Conservation (phyloP, 306 rosid species). For the Fragaria iinumae region DNA sequence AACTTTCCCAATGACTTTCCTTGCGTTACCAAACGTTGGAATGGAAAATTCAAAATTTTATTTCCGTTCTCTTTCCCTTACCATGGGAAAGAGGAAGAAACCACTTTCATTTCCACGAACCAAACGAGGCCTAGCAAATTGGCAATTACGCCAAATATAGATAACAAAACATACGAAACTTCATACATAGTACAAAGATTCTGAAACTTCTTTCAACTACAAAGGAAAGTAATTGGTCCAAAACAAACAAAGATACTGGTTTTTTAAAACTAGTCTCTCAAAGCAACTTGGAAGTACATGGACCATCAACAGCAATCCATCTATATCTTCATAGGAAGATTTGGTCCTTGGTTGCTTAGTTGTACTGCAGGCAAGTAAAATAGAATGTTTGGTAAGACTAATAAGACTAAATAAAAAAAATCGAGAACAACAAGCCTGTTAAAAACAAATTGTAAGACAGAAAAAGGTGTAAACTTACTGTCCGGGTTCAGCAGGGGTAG, state of each 20-base stretch:
- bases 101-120: too few species aligned
- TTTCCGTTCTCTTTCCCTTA: too few species aligned
- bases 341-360: conserved; percentile 78
- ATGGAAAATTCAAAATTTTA: too few species aligned
- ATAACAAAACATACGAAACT: conserved; percentile 6
- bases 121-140: too few species aligned
- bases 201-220: conserved; percentile 37
- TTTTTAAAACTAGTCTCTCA: conserved; percentile 52
- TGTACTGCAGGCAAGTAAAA: conserved; percentile 43
- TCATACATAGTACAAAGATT: conserved; percentile 24
- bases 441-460: background rate
- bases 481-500: conserved; percentile 37
- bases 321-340: conserved; percentile 20
- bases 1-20: too few species aligned
- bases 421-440: background rate
- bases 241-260: conserved; percentile 29
- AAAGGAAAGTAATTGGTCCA: conserved; percentile 35
- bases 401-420: background rate
- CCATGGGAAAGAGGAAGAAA: too few species aligned
- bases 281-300: conserved; percentile 11
- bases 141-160: background rate
- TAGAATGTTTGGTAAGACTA: background rate
- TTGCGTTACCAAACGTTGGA: too few species aligned
- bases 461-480: conserved; percentile 48
- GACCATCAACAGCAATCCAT: conserved; percentile 15